These are phyloP conservation scores for Russula brevipes DNA, from an alignment of 768 basidiomycete genomes.

Conservation along the genomic window DNA sequence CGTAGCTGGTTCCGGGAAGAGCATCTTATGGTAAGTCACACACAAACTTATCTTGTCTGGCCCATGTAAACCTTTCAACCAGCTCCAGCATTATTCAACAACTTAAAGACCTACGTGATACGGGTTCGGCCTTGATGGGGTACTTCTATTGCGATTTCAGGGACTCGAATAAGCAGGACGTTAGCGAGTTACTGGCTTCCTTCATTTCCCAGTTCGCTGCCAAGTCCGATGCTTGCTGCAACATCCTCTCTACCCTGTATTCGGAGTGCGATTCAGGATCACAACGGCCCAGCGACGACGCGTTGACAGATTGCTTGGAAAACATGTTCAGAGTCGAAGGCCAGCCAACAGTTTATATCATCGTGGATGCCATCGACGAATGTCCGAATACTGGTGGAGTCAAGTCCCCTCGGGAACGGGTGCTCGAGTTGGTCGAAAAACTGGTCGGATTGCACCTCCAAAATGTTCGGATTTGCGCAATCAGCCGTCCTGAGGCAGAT, in stretches of 20 bases:
- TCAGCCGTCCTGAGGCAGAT: background rate
- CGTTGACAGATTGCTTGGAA: background rate
- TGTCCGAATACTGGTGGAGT: background rate
- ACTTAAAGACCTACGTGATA: background rate
- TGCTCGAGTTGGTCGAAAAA: background rate
- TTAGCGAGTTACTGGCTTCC: background rate
- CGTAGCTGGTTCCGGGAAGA: background rate
- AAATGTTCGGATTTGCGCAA: background rate
- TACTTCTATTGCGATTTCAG: constrained; percentile 2
- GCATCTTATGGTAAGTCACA: background rate
- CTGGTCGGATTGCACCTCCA: background rate
- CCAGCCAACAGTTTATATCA: background rate
- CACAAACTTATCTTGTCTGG: background rate
- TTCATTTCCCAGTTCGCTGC: background rate
- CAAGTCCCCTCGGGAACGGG: background rate
- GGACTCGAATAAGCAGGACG: background rate
- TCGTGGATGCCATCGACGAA: background rate
- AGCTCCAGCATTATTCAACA: constrained; percentile 1
- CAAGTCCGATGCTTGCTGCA: background rate
- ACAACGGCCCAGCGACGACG: background rate
- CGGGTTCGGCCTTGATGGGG: background rate
- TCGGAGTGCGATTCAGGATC: background rate
- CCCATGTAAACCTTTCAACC: background rate
- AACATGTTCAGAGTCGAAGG: background rate
- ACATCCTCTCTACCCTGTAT: background rate